Evolutionary conservation across 1,284 basidiomycete genomes (phyloP), one percentile per base, ranked within the genome.

Genomic region (Boletus smithii): DNA sequence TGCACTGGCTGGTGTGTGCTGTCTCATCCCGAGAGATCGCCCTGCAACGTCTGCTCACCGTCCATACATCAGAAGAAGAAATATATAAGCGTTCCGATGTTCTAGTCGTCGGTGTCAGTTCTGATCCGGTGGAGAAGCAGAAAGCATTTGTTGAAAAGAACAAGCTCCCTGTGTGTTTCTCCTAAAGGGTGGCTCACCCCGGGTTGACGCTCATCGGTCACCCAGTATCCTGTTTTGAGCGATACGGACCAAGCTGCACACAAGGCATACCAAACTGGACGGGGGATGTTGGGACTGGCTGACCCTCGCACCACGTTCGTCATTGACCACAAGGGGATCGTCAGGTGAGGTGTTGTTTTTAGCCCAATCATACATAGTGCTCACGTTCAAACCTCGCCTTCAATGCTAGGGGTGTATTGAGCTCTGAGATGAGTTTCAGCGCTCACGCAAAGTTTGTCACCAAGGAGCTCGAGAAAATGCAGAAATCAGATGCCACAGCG

Each of bases 231-330:
- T 4, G 74, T 91, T 16, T 65, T 91, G 54, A 88, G 84, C 54
- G 89, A 91, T 57, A 60, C 67, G 16, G 73, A 81, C 16, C 81
- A 81, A 24, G 72, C 75, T 47, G 82, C 76, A 10, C 73, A 81
- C 50, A 80, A 81, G 58, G 73, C 76, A 3, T 91, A 86, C 59
- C 66, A 73, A 8, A 75, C 89, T 24, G 79, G 77, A 8, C 83
- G 77, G 57, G 79, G 79, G 2, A 59, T 90, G 49, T 63, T 89
- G 23, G 88, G 89, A 11, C 57, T 90, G 23, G 69, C 70, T 0
- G 73, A 79, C 53, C 82, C 83, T 5, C 76, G 88, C 18, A 75
- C 80, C 20, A 91, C 88, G 0, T 85, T 89, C 62, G 73, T 90
- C 57, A 81, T 91, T 47, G 86, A 89, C 62, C 72, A 69, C 44